Evolutionary conservation across 495 filamentous ascomycete genomes (phyloP).

Genomic region (Paragyromitra xinjiangensis): DNA sequence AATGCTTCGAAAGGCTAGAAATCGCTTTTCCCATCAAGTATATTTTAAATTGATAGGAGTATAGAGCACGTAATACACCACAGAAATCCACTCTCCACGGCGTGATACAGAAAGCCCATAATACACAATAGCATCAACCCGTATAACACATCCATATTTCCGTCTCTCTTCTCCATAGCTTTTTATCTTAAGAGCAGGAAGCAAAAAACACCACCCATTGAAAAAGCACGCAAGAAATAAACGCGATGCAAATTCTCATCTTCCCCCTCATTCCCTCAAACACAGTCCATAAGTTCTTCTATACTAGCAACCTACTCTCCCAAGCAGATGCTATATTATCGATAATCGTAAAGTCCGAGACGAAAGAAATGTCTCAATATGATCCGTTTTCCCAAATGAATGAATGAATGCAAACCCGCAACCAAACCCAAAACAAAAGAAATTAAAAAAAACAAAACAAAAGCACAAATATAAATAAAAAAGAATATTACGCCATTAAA

Average conservation of each 20-base stretch:
- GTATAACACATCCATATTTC: conserved; percentile 1
- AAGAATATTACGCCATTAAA: conserved; percentile 32
- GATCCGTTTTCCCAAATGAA: conserved; percentile 37
- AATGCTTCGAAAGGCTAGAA: background rate
- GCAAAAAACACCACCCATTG: conserved; percentile 1
- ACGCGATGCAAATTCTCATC: conserved; percentile 33
- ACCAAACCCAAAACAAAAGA: conserved; percentile 44
- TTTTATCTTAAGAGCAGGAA: conserved; percentile 14
- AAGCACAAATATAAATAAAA: conserved; percentile 5
- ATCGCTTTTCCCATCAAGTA: background rate
- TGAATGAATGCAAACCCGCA: conserved; percentile 40
- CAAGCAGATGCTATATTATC: conserved; percentile 7
- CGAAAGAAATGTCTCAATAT: conserved; percentile 23
- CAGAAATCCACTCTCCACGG: background rate
- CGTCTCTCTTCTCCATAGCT: background rate
- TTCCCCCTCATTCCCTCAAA: background rate
- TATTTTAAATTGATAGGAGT: conserved; percentile 10
- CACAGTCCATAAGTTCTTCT: conserved; percentile 12
- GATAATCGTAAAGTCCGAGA: conserved; percentile 35
- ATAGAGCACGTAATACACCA: background rate
- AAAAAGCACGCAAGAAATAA: conserved; percentile 40
- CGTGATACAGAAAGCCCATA: conserved; percentile 26
- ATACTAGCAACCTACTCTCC: conserved; percentile 25
- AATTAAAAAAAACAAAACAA: conserved; percentile 6
- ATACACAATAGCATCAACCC: conserved; percentile 10